Evolutionary conservation across 2,329 filamentous ascomycete genomes (phyloP), one percentile per base, ranked within the genome.

Genomic region (Pyricularia sp.): DNA sequence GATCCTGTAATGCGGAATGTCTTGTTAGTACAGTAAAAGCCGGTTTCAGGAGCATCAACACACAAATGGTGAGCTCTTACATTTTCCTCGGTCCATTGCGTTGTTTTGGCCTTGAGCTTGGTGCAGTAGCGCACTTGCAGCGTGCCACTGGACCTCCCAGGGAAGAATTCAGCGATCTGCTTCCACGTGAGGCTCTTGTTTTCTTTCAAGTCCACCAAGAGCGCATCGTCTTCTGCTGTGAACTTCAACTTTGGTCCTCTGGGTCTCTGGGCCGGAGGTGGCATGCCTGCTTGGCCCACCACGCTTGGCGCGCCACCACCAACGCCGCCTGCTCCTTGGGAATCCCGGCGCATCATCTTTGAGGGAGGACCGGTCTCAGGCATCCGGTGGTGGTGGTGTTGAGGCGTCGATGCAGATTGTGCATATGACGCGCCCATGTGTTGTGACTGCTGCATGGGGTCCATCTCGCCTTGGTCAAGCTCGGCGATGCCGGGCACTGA

Each of bases 141-240:
- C 33, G 94, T 97, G 23, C 94, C 94, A 64, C 92, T 96, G 70
- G 92, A 95, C 69, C 94, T 85, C 1, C 93, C 94, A 0, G 94
- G 94, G 74, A 97, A 97, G 80, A 97, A 97, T 76, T 97, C 94
- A 69, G 93, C 92, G 75, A 97, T 97, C 82, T 97, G 94, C 80
- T 97, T 97, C 94, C 94, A 97, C 4, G 94, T 97, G 76, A 97
- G 83, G 76, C 92, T 94, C 79, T 95, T 96, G 76, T 95, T 94
- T 80, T 97, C 94, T 79, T 97, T 97, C 71, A 97, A 82, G 76
- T 97, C 92, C 69, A 97, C 90, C 68, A 97, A 84, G 65, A 97
- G 82, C 73, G 92, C 89, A 78, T 97, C 94, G 77, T 97, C 94
- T 78, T 97, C 93, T 11, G 92, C 89, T 0, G 93, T 97, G 76